Percentiles rank a stretch among this genome's conserved stretches.
Conservation (phyloP, 148 eudicot species). For the Rhododendron molle region DNA sequence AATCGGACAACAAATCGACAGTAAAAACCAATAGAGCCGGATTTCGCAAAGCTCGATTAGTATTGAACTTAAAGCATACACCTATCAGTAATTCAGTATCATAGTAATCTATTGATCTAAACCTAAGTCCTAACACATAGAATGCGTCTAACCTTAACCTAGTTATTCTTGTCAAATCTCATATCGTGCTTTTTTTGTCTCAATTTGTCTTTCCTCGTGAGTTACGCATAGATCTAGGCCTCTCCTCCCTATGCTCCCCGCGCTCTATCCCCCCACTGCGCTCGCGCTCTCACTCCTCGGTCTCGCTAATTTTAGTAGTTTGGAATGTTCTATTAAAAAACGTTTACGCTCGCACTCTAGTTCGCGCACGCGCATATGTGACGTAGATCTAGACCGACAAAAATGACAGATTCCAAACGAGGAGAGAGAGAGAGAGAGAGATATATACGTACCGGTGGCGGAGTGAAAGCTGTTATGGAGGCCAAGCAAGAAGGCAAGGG, state of each 20-base stretch:
- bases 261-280: background rate
- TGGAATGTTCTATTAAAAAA: background rate
- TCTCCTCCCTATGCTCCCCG: background rate
- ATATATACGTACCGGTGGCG: constrained; percentile 39
- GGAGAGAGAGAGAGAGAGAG: background rate
- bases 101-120: background rate
- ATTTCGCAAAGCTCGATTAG: background rate
- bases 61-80: background rate
- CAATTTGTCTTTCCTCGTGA: background rate
- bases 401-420: background rate
- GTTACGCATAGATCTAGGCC: background rate
- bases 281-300: background rate
- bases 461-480: constrained; percentile 72
- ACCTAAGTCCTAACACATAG: background rate
- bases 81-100: background rate
- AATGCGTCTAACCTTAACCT: background rate
- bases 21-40: background rate
- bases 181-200: background rate
- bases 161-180: background rate
- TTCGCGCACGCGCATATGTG: background rate
- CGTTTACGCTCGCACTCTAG: background rate
- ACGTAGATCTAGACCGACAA: background rate
- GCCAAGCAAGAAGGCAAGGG: constrained; percentile 82
- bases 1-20: background rate
- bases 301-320: background rate